phyloP scores from a whole-genome alignment of 768 basidiomycete species.

The Psilocybe tampanensis region DNA sequence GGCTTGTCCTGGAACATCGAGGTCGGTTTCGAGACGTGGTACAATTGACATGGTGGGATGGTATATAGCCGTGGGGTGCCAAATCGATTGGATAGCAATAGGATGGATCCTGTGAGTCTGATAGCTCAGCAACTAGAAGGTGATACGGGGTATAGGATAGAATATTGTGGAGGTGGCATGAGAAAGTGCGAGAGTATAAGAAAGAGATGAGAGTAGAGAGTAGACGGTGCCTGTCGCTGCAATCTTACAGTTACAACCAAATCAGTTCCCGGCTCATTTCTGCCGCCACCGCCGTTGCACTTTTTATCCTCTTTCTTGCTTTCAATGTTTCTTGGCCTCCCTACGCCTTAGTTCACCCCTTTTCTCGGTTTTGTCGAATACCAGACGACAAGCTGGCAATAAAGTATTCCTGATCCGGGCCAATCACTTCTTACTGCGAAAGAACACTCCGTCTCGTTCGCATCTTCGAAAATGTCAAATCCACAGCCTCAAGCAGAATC shows the following conservation, averaged over 20 bases:
- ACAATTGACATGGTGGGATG: conserved; percentile 15
- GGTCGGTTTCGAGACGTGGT: conserved; percentile 8
- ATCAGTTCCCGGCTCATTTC: conserved; percentile 9
- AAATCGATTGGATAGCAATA: neutral
- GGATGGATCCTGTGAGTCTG: neutral
- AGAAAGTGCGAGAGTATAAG: neutral
- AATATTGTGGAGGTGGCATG: conserved; percentile 1
- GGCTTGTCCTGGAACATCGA: conserved; percentile 14
- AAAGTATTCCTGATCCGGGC: neutral
- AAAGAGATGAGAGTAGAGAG: conserved; percentile 8
- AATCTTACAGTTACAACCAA: conserved; percentile 14
- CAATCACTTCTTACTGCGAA: neutral
- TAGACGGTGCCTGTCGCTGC: conserved; percentile 1
- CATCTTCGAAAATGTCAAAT: conserved; percentile 2
- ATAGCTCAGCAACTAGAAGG: neutral
- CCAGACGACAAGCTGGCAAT: neutral
- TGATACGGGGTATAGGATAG: neutral
- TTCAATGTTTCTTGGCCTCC: neutral
- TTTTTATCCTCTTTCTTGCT: neutral
- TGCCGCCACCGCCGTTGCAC: neutral
- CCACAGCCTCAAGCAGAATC: conserved; percentile 13
- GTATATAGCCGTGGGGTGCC: neutral
- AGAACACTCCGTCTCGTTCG: neutral
- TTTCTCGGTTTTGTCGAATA: neutral
- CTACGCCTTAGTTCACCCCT: neutral